A percentile compares a stretch with the other conserved stretches of the same genome.
Evolutionary conservation across 2,329 filamentous ascomycete genomes (phyloP).

Genomic region (Aureobasidium sp.): DNA sequence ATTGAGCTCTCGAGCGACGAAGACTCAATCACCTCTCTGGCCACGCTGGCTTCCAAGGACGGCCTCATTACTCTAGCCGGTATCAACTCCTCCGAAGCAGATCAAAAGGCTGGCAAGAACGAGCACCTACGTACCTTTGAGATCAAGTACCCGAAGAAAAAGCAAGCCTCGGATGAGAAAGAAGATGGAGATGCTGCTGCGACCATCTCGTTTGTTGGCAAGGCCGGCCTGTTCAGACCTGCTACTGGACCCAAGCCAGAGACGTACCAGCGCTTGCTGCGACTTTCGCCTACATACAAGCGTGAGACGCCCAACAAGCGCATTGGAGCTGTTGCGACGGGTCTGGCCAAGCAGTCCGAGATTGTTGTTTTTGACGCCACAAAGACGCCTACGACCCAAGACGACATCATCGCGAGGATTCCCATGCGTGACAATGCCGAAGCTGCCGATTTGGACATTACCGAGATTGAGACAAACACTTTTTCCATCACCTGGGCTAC

Average conservation of each 20-base stretch:
- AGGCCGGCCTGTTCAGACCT: conserved; percentile 45
- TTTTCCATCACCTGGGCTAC: conserved; percentile 75
- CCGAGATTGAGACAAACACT: conserved; percentile 50
- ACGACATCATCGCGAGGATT: conserved; percentile 50
- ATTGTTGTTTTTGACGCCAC: conserved; percentile 72
- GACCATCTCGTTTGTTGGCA: conserved; percentile 42
- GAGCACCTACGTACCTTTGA: conserved; percentile 74
- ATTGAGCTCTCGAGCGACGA: conserved; percentile 75
- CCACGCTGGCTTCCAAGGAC: conserved; percentile 56
- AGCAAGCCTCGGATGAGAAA: conserved; percentile 32
- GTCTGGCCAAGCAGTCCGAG: conserved; percentile 64
- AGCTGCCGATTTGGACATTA: conserved; percentile 64
- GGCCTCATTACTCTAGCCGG: conserved; percentile 57
- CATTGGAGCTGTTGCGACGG: conserved; percentile 72
- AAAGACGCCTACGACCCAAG: conserved; percentile 42
- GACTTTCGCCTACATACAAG: conserved; percentile 50
- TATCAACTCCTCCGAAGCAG: conserved; percentile 71
- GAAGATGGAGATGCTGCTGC: conserved; percentile 29
- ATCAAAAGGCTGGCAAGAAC: conserved; percentile 70
- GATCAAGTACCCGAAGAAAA: conserved; percentile 49
- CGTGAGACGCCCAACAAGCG: conserved; percentile 48
- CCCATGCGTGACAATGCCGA: conserved; percentile 46
- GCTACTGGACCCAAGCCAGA: conserved; percentile 43
- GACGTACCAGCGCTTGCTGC: conserved; percentile 53
- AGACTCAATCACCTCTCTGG: conserved; percentile 81